Base-by-base conservation (phyloP, 768 basidiomycete species). In the Tephrocybe sp. region DNA sequence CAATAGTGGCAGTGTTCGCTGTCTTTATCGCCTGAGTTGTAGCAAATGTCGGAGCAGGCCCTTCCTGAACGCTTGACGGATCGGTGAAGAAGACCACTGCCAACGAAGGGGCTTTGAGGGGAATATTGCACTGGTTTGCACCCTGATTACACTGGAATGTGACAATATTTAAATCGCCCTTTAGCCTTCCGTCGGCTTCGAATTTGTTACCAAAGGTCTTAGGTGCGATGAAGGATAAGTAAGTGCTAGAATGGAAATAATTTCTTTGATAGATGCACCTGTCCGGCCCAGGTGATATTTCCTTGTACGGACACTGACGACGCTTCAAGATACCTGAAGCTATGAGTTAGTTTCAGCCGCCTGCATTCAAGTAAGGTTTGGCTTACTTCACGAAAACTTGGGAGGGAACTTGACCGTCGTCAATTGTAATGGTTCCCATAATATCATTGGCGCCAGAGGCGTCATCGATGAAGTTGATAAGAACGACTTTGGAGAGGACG, bases 211-310 rank as follows among this genome's bases (percentile, higher is more conserved):
- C 85, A 35, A 85, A 78, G 0, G 85, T 87, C 80, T 86, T 56
- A 1, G n/a, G 16, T 26, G 22, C 4, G 26, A 30, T 12, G 41
- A 20, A 33, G 19, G 26, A 13, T 8, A 11, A 13, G 19, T 16
- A 23, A 12, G 10, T 19, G 11, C 5, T 13, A 14, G 23, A 13
- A 19, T 6, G 32, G 11, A 11, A 11, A 12, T n/a, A 26, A 31
- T 14, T 14, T 38, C 19, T 17, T 12, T 31, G 42, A 5, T 11
- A 60, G 76, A n/a, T 41, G 20, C 34, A 85, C 85, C 70, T 88
- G 89, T 5, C 82, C 82, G 5, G 85, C 90, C 88, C 89, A 92
- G 0, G 81, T 84, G 52, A 90, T 80, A 60, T 88, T 82, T 47
- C 69, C 73, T 59, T 81, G 84, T 51, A 81, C 77, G 2, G 79